These are phyloP conservation scores for Aureobasidium sp. DNA, from an alignment of 2,329 filamentous ascomycete genomes.

Conservation along the genomic window DNA sequence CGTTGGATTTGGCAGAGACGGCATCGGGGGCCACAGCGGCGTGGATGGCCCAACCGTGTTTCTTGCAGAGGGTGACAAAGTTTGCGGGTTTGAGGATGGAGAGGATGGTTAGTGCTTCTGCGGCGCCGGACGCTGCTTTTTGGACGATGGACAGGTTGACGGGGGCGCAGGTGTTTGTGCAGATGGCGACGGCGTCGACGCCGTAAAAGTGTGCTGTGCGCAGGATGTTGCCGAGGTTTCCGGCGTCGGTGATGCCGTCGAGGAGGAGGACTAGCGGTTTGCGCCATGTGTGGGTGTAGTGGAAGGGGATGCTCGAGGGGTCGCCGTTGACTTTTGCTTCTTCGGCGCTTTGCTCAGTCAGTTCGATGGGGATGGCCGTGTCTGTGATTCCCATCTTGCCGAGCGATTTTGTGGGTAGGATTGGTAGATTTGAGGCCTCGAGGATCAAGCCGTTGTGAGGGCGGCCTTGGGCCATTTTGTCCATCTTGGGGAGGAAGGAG, in stretches of 20 bases:
- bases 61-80: constrained; percentile 63
- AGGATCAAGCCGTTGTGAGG: constrained; percentile 88
- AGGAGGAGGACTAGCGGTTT: constrained; percentile 68
- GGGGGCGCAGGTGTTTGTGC: constrained; percentile 62
- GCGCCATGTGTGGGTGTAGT: constrained; percentile 32
- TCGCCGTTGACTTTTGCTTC: constrained; percentile 67
- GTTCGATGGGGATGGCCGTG: constrained; percentile 50
- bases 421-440: constrained; percentile 77
- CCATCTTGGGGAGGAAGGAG: constrained; percentile 57
- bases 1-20: constrained; percentile 10
- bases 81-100: constrained; percentile 57
- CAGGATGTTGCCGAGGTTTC: constrained; percentile 84
- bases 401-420: constrained; percentile 33
- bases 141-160: constrained; percentile 71
- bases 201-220: constrained; percentile 88
- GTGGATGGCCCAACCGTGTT: constrained; percentile 75
- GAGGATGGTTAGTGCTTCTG: constrained; percentile 71
- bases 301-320: constrained; percentile 28
- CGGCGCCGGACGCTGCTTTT: constrained; percentile 83
- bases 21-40: constrained; percentile 55
- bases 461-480: constrained; percentile 73
- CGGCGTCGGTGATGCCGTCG: constrained; percentile 70
- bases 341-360: constrained; percentile 63
- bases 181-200: constrained; percentile 73
- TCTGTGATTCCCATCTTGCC: constrained; percentile 25